phyloP scores from a whole-genome alignment of 805 yeast species.

The Deakozyma indianensis region DNA sequence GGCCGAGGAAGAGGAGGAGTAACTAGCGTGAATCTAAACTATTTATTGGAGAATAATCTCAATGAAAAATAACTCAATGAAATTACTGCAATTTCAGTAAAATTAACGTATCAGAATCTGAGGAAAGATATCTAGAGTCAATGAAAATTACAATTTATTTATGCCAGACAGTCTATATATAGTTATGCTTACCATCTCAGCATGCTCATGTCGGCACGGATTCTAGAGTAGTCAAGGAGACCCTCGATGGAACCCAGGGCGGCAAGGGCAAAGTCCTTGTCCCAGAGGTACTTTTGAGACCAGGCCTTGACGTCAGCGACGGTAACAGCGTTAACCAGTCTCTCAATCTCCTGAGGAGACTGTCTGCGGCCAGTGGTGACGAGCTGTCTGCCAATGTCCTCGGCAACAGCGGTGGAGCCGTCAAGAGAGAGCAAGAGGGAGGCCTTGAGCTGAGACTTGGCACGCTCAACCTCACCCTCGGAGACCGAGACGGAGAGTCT shows the following conservation, averaged over 20 bases:
- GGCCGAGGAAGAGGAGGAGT: constrained; percentile 23
- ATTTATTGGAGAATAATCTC: too few relatives aligned
- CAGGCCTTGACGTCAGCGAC: constrained; percentile 70
- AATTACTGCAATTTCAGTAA: too few relatives aligned
- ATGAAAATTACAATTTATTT: too few relatives aligned
- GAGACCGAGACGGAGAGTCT: constrained; percentile 70
- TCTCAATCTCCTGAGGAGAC: constrained; percentile 60
- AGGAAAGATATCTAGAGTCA: too few relatives aligned
- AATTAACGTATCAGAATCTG: too few relatives aligned
- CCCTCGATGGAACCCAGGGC: constrained; percentile 72
- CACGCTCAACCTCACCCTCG: constrained; percentile 80
- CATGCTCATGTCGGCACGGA: constrained; percentile 34
- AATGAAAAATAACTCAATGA: too few relatives aligned
- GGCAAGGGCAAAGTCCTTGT: constrained; percentile 78
- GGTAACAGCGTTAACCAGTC: constrained; percentile 62
- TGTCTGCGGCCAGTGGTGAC: constrained; percentile 81
- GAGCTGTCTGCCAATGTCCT: constrained; percentile 93
- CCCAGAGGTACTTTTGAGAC: constrained; percentile 70
- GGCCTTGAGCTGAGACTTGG: constrained; percentile 90
- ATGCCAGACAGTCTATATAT: background rate
- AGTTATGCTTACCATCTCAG: constrained; percentile 20
- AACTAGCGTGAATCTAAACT: too few relatives aligned
- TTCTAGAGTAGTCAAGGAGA: constrained; percentile 52
- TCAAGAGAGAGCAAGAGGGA: constrained; percentile 78
- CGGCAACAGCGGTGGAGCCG: constrained; percentile 92